Evolutionary conservation across 331 rosid genomes (phyloP).

Genomic region (Telfairia occidentalis): DNA sequence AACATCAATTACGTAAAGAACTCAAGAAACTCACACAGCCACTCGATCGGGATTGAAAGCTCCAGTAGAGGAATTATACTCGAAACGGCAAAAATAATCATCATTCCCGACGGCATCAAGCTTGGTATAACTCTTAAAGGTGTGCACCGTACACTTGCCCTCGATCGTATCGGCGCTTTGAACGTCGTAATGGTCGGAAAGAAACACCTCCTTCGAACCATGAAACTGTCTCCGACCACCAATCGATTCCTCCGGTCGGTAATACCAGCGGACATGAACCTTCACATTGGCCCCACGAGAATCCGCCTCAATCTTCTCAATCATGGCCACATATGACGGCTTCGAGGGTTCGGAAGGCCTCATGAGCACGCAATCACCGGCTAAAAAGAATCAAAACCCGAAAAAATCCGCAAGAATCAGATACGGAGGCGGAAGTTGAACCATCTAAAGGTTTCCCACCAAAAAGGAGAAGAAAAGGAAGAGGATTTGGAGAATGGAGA

Average conservation of each 20-base stretch:
- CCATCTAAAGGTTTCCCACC: not conserved
- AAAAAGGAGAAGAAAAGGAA: not conserved
- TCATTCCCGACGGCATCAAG: slow-evolving; percentile 97
- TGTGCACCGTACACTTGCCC: slow-evolving; percentile 87
- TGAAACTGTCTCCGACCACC: slow-evolving; percentile 99
- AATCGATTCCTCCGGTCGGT: slow-evolving; percentile 96
- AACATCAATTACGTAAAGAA: no score
- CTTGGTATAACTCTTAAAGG: slow-evolving; percentile 79
- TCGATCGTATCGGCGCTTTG: slow-evolving; percentile 93
- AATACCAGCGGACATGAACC: slow-evolving; percentile 83
- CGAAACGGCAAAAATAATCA: slow-evolving; percentile 97
- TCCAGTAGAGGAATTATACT: slow-evolving; percentile 84
- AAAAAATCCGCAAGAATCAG: not conserved
- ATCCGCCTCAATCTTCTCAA: slow-evolving; percentile 92
- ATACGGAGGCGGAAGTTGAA: not conserved
- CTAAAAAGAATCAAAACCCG: slow-evolving; percentile 24
- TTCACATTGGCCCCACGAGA: slow-evolving; percentile 83
- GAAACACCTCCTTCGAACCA: slow-evolving; percentile 92
- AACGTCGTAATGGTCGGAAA: slow-evolving; percentile 80
- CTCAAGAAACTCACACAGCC: slow-evolving; percentile 53
- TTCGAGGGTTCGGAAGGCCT: slow-evolving; percentile 72
- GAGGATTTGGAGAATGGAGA: not conserved
- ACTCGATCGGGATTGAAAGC: slow-evolving; percentile 96
- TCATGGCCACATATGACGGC: slow-evolving; percentile 82
- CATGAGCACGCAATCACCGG: slow-evolving; percentile 88